These are phyloP conservation scores for Aspergillus arachidicola DNA, from an alignment of 2,329 filamentous ascomycete genomes.

Conservation along the genomic window DNA sequence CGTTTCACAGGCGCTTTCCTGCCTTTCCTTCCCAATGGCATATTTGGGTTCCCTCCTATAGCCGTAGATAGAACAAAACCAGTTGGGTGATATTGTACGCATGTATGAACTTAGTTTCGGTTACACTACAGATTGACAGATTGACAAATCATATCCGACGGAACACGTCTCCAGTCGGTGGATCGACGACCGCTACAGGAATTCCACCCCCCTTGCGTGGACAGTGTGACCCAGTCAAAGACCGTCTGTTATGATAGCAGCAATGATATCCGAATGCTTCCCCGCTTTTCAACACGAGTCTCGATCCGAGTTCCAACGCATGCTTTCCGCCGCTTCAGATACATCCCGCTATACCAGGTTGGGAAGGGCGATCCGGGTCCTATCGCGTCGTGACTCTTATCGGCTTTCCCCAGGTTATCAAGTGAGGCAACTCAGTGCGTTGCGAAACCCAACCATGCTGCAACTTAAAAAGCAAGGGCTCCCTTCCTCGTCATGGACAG, in stretches of 20 bases:
- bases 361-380: slow-evolving; percentile 60
- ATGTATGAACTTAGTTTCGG: not conserved
- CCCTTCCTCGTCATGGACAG: not conserved
- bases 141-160: not conserved
- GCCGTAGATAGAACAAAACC: not conserved
- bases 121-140: not conserved
- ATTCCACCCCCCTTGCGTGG: not conserved
- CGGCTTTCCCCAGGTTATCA: not conserved
- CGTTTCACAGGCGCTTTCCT: slow-evolving; percentile 10
- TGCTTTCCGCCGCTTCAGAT: not conserved
- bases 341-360: slow-evolving; percentile 49
- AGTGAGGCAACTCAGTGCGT: slow-evolving; percentile 8
- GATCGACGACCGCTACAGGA: no score
- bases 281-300: not conserved
- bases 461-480: not conserved
- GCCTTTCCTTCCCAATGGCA: not conserved
- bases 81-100: not conserved
- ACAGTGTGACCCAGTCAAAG: not conserved
- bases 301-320: not conserved
- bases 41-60: not conserved
- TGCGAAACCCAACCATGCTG: not conserved
- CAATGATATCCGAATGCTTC: not conserved
- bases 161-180: not conserved
- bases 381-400: slow-evolving; percentile 18
- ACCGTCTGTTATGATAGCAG: not conserved